These are phyloP conservation scores for Corymbia calophylla DNA, from an alignment of 441 rosid genomes.

Conservation along the genomic window DNA sequence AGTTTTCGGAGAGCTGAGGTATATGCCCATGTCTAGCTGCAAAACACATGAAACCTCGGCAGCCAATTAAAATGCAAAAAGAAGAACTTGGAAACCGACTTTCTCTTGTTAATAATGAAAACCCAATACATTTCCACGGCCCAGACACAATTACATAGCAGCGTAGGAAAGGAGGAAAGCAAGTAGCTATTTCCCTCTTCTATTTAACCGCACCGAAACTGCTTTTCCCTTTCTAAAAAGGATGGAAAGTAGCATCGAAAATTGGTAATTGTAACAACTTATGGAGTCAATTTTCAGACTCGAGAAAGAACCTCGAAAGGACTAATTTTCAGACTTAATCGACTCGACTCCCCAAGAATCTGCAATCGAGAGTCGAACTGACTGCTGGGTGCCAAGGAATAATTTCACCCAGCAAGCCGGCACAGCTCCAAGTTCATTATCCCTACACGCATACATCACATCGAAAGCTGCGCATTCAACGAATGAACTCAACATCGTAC, in stretches of 20 bases:
- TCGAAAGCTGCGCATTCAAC: not conserved
- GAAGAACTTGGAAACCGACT: not conserved
- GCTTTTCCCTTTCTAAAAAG: not conserved
- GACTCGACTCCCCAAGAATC: not conserved
- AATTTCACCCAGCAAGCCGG: not conserved
- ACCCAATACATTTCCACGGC: not conserved
- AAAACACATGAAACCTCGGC: not conserved
- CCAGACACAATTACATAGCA: not conserved
- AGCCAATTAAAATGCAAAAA: not conserved
- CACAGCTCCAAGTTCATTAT: not conserved
- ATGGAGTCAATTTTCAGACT: not conserved
- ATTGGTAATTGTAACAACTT: not conserved
- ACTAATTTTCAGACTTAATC: not conserved
- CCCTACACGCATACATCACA: not conserved
- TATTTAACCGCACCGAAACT: not conserved
- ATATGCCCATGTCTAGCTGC: constrained; percentile 69
- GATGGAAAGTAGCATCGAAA: not conserved
- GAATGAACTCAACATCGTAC: not conserved
- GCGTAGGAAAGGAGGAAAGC: not conserved
- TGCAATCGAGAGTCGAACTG: not conserved
- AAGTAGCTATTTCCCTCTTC: not conserved
- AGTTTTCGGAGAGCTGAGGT: constrained; percentile 89
- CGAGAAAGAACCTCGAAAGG: not conserved
- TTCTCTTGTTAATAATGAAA: not conserved
- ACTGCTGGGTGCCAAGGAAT: not conserved